Conservation (phyloP, 1,284 basidiomycete genomes). For the Vanrija humicola region DNA sequence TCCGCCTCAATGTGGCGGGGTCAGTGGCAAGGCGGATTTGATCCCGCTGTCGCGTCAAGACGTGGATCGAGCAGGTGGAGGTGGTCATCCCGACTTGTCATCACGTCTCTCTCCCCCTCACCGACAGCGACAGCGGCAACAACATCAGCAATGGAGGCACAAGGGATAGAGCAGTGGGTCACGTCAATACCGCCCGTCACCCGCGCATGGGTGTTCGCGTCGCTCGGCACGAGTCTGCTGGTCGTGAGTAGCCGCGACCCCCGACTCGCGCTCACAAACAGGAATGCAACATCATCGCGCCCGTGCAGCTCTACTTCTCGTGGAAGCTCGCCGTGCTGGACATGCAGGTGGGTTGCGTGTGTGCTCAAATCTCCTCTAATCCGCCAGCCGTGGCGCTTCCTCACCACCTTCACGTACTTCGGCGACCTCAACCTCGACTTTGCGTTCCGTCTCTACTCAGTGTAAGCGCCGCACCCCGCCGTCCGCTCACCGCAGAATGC, state of each 20-base stretch:
- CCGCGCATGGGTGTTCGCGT: conserved; percentile 70
- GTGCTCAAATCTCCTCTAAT: background rate
- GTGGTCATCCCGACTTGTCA: background rate
- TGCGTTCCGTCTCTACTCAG: conserved; percentile 95
- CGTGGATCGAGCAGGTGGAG: background rate
- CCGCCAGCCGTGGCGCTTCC: conserved; percentile 72
- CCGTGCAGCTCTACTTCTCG: conserved; percentile 87
- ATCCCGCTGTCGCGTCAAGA: background rate
- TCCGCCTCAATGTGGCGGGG: too few relatives aligned
- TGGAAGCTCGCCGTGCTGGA: conserved; percentile 77
- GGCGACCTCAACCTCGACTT: conserved; percentile 90
- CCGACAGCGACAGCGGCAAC: background rate
- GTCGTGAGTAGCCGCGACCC: conserved; percentile 59
- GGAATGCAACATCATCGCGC: conserved; percentile 88
- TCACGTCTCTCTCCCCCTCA: background rate
- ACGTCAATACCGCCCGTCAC: conserved; percentile 85
- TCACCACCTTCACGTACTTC: conserved; percentile 95
- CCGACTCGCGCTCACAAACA: conserved; percentile 38
- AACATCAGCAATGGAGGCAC: too few relatives aligned
- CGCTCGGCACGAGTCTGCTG: conserved; percentile 72
- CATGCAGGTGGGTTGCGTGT: conserved; percentile 58
- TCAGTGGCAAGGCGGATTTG: background rate
- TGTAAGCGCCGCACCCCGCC: conserved; percentile 58
- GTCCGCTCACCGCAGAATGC: conserved; percentile 61
- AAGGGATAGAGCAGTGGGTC: conserved; percentile 56